Percentiles rank a stretch among this genome's conserved stretches.
phyloP scores from a whole-genome alignment of 2,329 filamentous ascomycete genomes.

The Cytospora leucostoma region DNA sequence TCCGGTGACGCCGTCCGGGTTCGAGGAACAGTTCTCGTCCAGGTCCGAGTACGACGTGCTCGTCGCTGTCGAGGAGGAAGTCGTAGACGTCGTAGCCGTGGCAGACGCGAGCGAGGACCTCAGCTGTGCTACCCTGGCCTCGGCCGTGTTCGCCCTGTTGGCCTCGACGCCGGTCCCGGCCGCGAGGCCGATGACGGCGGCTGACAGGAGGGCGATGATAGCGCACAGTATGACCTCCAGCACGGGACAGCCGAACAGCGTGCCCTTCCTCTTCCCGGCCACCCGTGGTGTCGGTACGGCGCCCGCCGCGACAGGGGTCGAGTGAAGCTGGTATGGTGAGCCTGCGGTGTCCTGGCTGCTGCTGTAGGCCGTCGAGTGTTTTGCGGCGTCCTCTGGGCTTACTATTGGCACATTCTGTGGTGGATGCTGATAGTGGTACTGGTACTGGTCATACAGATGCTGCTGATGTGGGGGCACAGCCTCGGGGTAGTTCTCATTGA shows the following conservation, averaged over 20 bases:
- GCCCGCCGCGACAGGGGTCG: neutral
- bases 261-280: slow-evolving; percentile 18
- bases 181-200: slow-evolving; percentile 47
- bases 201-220: slow-evolving; percentile 43
- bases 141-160: slow-evolving; percentile 42
- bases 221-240: slow-evolving; percentile 45
- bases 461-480: slow-evolving; percentile 11
- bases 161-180: slow-evolving; percentile 47
- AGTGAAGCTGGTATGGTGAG: slow-evolving; percentile 12
- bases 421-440: slow-evolving; percentile 15
- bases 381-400: slow-evolving; percentile 16
- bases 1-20: slow-evolving; percentile 40
- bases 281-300: neutral
- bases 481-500: slow-evolving; percentile 18
- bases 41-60: slow-evolving; percentile 36
- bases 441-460: slow-evolving; percentile 8
- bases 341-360: slow-evolving; percentile 17
- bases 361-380: slow-evolving; percentile 16
- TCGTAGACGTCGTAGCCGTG: slow-evolving; percentile 26
- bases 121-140: slow-evolving; percentile 36
- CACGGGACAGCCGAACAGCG: slow-evolving; percentile 41
- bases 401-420: slow-evolving; percentile 1
- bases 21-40: slow-evolving; percentile 44
- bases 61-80: slow-evolving; percentile 31
- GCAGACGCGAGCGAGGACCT: slow-evolving; percentile 32